These are phyloP conservation scores for Fusarium nanum DNA, from an alignment of 2,329 filamentous ascomycete genomes.

Conservation along the genomic window DNA sequence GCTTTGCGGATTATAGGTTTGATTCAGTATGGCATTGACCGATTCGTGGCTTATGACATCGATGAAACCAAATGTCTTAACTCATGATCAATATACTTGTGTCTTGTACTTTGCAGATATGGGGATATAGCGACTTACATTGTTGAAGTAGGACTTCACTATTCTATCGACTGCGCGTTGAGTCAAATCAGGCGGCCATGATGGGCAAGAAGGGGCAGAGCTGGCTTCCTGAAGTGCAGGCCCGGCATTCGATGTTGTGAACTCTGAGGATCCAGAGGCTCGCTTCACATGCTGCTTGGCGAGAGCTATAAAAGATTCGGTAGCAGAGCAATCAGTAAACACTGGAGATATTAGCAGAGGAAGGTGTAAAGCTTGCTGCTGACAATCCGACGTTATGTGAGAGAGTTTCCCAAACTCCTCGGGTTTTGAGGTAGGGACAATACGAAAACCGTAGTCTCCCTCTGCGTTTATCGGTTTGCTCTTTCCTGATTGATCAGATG, in stretches of 20 bases:
- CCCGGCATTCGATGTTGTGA: conserved; percentile 67
- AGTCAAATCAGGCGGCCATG: conserved; percentile 47
- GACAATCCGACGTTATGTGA: conserved; percentile 70
- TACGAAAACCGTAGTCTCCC: background rate
- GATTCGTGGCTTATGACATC: conserved; percentile 66
- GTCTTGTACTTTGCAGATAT: too few relatives aligned
- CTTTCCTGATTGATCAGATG: background rate
- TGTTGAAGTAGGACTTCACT: conserved; percentile 66
- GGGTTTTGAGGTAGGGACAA: conserved; percentile 49
- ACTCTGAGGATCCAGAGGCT: conserved; percentile 65
- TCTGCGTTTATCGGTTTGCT: background rate
- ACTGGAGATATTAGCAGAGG: conserved; percentile 52
- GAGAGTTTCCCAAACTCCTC: conserved; percentile 68
- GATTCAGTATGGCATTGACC: conserved; percentile 65
- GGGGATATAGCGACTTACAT: conserved; percentile 55
- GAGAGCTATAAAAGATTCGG: conserved; percentile 69
- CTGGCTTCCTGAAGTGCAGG: conserved; percentile 68
- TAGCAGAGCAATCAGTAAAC: conserved; percentile 72
- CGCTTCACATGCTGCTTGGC: conserved; percentile 69
- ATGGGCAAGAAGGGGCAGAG: conserved; percentile 56
- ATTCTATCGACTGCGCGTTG: conserved; percentile 62
- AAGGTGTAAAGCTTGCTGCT: conserved; percentile 55
- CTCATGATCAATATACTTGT: background rate
- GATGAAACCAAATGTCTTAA: conserved; percentile 68
- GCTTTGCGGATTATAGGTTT: conserved; percentile 52